Conservation (phyloP, 495 filamentous ascomycete genomes). For the Glutinoglossum americanum region DNA sequence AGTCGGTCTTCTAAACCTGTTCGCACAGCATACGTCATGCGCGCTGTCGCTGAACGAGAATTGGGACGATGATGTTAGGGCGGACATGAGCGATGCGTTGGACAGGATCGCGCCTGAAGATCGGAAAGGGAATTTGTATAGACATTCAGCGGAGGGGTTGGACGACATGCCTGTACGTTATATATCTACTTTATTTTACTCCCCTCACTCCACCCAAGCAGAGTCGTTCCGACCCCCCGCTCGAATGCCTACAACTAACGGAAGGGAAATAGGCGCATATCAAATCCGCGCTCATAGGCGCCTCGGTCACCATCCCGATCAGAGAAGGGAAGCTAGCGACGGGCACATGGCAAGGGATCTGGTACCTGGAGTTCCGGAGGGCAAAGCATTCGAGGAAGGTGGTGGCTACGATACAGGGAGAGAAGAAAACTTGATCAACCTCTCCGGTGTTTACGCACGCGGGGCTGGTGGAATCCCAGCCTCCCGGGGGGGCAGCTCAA, state of each 20-base stretch:
- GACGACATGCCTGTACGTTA: conserved; percentile 72
- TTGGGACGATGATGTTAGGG: conserved; percentile 60
- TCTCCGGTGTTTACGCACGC: too few species aligned
- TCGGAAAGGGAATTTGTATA: conserved; percentile 49
- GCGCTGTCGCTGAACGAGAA: conserved; percentile 85
- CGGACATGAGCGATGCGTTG: conserved; percentile 83
- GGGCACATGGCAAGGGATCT: conserved; percentile 63
- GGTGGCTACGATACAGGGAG: conserved; percentile 86
- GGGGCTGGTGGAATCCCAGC: too few species aligned
- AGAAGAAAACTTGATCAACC: too few species aligned
- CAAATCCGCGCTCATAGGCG: conserved; percentile 74
- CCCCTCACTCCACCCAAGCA: too few species aligned
- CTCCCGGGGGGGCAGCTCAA: too few species aligned
- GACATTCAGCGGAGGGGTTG: conserved; percentile 69
- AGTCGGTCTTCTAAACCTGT: conserved; percentile 68
- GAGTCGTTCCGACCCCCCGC: too few species aligned
- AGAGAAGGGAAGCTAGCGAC: conserved; percentile 54
- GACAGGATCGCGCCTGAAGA: conserved; percentile 73
- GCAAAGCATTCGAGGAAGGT: conserved; percentile 55
- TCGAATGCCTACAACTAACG: background rate
- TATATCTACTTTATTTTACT: too few species aligned
- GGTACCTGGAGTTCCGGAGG: conserved; percentile 80
- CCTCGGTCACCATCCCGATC: conserved; percentile 76
- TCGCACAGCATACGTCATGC: conserved; percentile 79
- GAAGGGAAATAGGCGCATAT: conserved; percentile 46